A percentile compares a stretch with the other conserved stretches of the same genome.
Evolutionary conservation across 2,329 filamentous ascomycete genomes (phyloP).

Genomic region (Aureobasidium sp.): DNA sequence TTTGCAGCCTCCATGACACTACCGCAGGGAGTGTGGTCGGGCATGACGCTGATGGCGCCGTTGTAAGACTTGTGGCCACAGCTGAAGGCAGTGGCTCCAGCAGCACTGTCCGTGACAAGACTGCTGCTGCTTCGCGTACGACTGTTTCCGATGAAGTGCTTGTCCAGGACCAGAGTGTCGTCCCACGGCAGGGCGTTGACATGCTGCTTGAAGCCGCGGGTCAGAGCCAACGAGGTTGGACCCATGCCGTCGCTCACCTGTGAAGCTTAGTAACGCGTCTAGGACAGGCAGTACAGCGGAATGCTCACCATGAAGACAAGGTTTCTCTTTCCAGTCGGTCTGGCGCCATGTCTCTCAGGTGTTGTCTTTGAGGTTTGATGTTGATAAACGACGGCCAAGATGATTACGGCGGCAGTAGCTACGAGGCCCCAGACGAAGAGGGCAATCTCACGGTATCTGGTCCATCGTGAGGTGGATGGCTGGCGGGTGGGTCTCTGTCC

Average conservation of each 20-base stretch:
- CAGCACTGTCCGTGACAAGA: conserved; percentile 88
- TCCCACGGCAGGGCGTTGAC: conserved; percentile 64
- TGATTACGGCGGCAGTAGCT: conserved; percentile 69
- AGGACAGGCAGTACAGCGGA: no score
- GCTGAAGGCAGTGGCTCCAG: conserved; percentile 94
- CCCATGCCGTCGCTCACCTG: conserved; percentile 83
- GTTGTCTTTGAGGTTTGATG: conserved; percentile 40
- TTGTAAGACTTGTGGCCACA: conserved; percentile 95
- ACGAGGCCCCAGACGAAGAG: conserved; percentile 77
- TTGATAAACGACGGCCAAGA: conserved; percentile 77
- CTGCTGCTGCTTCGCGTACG: conserved; percentile 78
- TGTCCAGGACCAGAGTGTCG: conserved; percentile 73
- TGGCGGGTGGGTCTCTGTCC: conserved; percentile 38
- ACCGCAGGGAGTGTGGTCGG: conserved; percentile 79
- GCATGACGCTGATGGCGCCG: conserved; percentile 83
- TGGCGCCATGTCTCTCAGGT: conserved; percentile 20
- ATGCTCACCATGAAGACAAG: conserved; percentile 84
- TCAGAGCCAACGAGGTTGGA: conserved; percentile 80
- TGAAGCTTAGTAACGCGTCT: no score
- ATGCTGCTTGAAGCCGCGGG: conserved; percentile 77
- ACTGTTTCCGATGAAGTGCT: conserved; percentile 84
- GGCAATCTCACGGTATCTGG: conserved; percentile 64
- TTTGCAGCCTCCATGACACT: conserved; percentile 93
- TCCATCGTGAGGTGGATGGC: conserved; percentile 38
- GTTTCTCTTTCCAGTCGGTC: conserved; percentile 65